These are phyloP conservation scores for Botryotinia convoluta DNA, from an alignment of 2,329 filamentous ascomycete species.

Conservation along the genomic window DNA sequence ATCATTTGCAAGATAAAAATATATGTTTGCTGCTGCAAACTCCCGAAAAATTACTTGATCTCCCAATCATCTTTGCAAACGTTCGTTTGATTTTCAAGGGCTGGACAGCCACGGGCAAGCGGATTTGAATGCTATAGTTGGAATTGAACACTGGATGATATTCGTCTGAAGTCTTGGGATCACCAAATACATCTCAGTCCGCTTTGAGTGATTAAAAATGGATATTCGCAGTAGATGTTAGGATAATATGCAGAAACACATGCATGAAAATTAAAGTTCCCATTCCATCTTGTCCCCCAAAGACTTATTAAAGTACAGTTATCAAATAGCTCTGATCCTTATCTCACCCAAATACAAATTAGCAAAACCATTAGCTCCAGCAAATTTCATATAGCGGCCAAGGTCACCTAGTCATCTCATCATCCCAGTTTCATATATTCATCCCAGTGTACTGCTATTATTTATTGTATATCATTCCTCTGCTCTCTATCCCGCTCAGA, in stretches of 20 bases:
- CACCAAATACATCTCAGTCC: neutral
- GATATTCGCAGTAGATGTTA: neutral
- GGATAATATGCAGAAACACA: neutral
- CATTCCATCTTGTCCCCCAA: neutral
- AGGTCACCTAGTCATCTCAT: neutral
- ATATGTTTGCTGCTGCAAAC: neutral
- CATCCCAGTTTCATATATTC: neutral
- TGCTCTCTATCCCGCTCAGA: neutral
- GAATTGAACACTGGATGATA: neutral
- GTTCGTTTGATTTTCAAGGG: neutral
- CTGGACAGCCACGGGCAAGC: neutral
- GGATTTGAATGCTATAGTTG: neutral
- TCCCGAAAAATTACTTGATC: neutral
- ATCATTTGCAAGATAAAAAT: neutral
- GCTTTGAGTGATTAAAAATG: neutral
- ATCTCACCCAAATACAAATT: neutral
- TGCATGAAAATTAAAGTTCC: neutral
- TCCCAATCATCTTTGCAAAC: neutral
- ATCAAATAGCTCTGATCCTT: neutral
- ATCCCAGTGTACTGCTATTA: neutral
- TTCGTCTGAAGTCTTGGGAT: neutral
- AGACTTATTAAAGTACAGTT: neutral
- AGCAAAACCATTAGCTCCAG: neutral
- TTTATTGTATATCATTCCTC: neutral
- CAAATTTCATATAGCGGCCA: neutral